These are phyloP conservation scores for Aureobasidium mangrovei DNA, from an alignment of 2,329 filamentous ascomycete genomes.

Conservation along the genomic window DNA sequence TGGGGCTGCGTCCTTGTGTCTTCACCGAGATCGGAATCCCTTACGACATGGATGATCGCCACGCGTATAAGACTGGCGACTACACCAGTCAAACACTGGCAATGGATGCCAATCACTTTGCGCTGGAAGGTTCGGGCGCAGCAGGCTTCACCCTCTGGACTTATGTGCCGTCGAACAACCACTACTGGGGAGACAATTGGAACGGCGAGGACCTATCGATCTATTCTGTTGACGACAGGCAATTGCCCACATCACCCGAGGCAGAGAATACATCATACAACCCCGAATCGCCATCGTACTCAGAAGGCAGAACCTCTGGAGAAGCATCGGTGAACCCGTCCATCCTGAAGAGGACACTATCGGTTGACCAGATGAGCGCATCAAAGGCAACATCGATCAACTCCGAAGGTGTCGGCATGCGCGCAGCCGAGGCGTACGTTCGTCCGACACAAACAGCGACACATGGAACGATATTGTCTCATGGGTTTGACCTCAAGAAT, in stretches of 20 bases:
- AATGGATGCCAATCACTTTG: constrained; percentile 94
- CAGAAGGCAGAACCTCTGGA: constrained; percentile 41
- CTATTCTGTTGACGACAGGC: constrained; percentile 71
- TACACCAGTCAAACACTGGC: constrained; percentile 87
- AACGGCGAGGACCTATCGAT: constrained; percentile 96
- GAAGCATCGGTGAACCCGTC: constrained; percentile 58
- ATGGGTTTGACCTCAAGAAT: constrained; percentile 73
- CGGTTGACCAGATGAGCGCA: constrained; percentile 41
- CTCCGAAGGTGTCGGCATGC: constrained; percentile 60
- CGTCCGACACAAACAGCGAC: constrained; percentile 72
- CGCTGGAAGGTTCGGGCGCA: constrained; percentile 70
- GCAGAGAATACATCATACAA: constrained; percentile 39
- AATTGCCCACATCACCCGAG: constrained; percentile 39
- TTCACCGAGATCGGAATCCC: constrained; percentile 96
- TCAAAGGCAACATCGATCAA: constrained; percentile 15
- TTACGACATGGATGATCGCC: constrained; percentile 96
- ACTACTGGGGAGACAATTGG: constrained; percentile 87
- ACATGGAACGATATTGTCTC: constrained; percentile 59
- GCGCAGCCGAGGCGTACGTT: constrained; percentile 88
- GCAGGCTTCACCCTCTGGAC: constrained; percentile 88
- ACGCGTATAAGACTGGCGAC: constrained; percentile 91
- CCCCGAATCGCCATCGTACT: constrained; percentile 45
- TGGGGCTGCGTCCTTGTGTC: constrained; percentile 80
- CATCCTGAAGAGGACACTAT: constrained; percentile 67
- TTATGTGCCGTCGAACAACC: constrained; percentile 65